phyloP scores from a whole-genome alignment of 2,329 filamentous ascomycete species.

The Fusarium fujikuroi region DNA sequence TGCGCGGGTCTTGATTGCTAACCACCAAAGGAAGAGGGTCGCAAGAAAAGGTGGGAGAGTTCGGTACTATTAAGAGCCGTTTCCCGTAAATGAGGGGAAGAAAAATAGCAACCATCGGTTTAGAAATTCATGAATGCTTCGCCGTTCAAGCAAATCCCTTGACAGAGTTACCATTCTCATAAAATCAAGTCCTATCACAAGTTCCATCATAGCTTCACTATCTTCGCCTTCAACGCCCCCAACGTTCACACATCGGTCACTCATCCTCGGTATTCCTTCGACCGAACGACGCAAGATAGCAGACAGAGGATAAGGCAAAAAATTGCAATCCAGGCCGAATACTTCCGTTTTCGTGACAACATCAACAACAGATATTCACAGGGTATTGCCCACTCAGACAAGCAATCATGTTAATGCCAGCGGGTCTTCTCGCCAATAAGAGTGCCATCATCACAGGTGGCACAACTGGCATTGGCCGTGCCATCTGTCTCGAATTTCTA shows the following conservation, averaged over 20 bases:
- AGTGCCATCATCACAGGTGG: constrained; percentile 88
- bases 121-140: neutral
- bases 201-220: neutral
- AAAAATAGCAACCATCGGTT: neutral
- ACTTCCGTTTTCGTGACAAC: neutral
- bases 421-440: constrained; percentile 74
- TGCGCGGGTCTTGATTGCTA: constrained; percentile 35
- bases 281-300: neutral
- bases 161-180: neutral
- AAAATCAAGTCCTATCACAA: neutral
- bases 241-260: neutral
- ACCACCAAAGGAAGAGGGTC: constrained; percentile 18
- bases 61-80: constrained; percentile 38
- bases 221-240: neutral
- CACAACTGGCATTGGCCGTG: constrained; percentile 86
- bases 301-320: neutral
- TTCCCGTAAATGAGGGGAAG: constrained; percentile 32
- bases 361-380: neutral
- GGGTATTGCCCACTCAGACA: neutral
- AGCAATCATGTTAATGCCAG: constrained; percentile 55
- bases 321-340: neutral
- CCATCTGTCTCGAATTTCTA: constrained; percentile 83
- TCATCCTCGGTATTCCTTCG: neutral
- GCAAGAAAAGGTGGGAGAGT: constrained; percentile 6
- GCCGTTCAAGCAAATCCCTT: neutral